Conservation (phyloP, 208 protist species). For the Herpetomonas muscarum region DNA sequence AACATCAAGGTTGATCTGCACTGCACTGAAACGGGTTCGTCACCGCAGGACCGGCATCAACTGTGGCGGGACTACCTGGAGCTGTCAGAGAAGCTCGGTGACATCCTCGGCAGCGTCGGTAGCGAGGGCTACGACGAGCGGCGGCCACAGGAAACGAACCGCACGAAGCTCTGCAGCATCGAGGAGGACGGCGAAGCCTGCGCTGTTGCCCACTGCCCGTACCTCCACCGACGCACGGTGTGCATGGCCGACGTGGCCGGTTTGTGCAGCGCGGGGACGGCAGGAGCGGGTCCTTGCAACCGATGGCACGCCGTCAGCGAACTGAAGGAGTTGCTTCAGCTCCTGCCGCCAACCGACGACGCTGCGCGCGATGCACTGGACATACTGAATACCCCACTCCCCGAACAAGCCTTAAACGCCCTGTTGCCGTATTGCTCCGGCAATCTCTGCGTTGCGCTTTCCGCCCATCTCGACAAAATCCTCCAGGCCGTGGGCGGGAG, state of each 20-base stretch:
- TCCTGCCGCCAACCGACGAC: not conserved
- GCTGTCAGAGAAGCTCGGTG: not conserved
- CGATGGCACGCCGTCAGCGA: conserved; percentile 2
- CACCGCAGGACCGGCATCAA: not conserved
- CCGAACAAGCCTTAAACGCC: no score
- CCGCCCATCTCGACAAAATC: no score
- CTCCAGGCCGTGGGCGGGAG: no score
- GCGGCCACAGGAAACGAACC: no score
- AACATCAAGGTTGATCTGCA: not conserved
- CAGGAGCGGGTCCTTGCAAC: no score
- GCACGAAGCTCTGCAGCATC: not conserved
- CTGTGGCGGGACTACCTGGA: not conserved
- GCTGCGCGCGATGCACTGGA: not conserved
- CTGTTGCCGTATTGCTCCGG: no score
- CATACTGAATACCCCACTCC: not conserved
- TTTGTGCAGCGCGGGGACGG: not conserved
- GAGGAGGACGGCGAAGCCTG: not conserved
- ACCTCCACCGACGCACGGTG: not conserved
- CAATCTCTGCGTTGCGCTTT: no score
- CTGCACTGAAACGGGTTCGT: not conserved
- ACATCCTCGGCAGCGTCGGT: not conserved
- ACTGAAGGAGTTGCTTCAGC: not conserved
- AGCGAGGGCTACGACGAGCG: no score
- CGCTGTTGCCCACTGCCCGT: not conserved
- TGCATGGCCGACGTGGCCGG: conserved; percentile 1